Evolutionary conservation across 2,329 filamentous ascomycete genomes (phyloP).

Genomic region (Piedraia hortae): DNA sequence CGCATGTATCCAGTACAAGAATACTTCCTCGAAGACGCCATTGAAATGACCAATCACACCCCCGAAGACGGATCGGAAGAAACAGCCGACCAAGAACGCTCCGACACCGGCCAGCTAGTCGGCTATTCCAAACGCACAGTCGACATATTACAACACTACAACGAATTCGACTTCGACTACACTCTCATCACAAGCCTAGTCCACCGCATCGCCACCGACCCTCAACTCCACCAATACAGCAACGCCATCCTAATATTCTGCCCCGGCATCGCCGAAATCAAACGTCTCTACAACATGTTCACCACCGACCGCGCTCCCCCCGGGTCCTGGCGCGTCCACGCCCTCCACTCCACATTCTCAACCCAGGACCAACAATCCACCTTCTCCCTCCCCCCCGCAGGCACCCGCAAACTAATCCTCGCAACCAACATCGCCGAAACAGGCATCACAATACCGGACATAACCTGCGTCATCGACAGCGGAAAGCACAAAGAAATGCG

Average conservation of each 20-base stretch:
- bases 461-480: conserved; percentile 88
- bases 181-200: conserved; percentile 61
- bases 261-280: conserved; percentile 60
- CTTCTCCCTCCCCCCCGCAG: conserved; percentile 58
- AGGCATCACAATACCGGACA: conserved; percentile 91
- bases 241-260: conserved; percentile 85
- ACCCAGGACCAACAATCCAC: conserved; percentile 90
- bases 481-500: conserved; percentile 95
- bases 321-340: conserved; percentile 58
- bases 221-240: conserved; percentile 42
- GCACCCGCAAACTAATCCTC: conserved; percentile 73
- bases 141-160: conserved; percentile 45
- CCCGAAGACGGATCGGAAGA: conserved; percentile 29
- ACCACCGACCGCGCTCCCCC: conserved; percentile 49
- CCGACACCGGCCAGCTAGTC: conserved; percentile 29
- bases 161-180: conserved; percentile 82
- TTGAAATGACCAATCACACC: conserved; percentile 59
- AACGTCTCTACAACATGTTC: conserved; percentile 51
- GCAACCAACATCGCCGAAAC: conserved; percentile 97
- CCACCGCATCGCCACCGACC: conserved; percentile 41
- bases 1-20: conserved; percentile 80
- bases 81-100: conserved; percentile 20
- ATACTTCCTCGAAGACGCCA: conserved; percentile 70
- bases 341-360: conserved; percentile 79
- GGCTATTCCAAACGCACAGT: conserved; percentile 52